Evolutionary conservation across 768 basidiomycete genomes (phyloP).

Genomic region (Lentinula boryana): DNA sequence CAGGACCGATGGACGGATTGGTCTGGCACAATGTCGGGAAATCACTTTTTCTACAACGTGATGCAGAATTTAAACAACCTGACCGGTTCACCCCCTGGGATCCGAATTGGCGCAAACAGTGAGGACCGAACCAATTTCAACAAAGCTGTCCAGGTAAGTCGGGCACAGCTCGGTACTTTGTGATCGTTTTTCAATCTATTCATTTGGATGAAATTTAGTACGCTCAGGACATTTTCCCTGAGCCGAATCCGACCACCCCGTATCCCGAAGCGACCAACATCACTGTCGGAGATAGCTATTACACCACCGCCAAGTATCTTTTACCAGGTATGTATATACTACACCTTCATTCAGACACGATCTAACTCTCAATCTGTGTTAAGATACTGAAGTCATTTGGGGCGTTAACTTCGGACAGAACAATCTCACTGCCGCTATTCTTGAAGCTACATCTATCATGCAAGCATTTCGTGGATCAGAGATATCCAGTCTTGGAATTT

Average conservation of each 20-base stretch:
- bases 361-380: too few relatives aligned
- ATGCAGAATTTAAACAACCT: slow-evolving; percentile 32
- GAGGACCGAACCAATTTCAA: slow-evolving; percentile 35
- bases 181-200: neutral
- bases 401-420: slow-evolving; percentile 37
- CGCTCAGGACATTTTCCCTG: slow-evolving; percentile 30
- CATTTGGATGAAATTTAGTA: slow-evolving; percentile 17
- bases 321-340: slow-evolving; percentile 20
- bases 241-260: slow-evolving; percentile 26
- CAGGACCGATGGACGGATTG: slow-evolving; percentile 44
- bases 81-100: slow-evolving; percentile 30
- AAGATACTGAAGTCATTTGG: slow-evolving; percentile 39
- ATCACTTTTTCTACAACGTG: slow-evolving; percentile 34
- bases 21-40: slow-evolving; percentile 28
- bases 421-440: slow-evolving; percentile 25
- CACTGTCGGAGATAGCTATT: slow-evolving; percentile 35
- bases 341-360: neutral
- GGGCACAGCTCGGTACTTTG: neutral
- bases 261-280: slow-evolving; percentile 42
- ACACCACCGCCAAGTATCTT: slow-evolving; percentile 30
- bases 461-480: slow-evolving; percentile 25
- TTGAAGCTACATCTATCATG: slow-evolving; percentile 25
- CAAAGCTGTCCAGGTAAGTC: slow-evolving; percentile 26
- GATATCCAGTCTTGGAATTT: slow-evolving; percentile 21
- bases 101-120: slow-evolving; percentile 32